Conservation (phyloP, 2,329 filamentous ascomycete genomes). For the Aspergillus glaucus region DNA sequence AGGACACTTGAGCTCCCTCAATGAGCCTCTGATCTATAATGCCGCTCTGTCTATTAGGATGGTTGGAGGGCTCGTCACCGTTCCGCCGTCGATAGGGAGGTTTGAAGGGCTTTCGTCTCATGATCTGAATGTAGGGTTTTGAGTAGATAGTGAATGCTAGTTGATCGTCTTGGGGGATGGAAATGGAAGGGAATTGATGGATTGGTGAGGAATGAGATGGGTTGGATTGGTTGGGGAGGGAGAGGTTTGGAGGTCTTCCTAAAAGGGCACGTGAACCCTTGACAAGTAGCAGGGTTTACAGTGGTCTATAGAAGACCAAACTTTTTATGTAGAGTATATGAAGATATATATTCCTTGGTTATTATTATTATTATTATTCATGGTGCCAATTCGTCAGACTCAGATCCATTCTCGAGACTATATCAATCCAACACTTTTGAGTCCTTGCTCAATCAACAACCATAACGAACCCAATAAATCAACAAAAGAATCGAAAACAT, state of each 20-base stretch:
- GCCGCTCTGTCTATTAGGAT: slow-evolving; percentile 6
- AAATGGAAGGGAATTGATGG: slow-evolving; percentile 5
- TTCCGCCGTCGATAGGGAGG: slow-evolving; percentile 6
- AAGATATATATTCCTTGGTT: no score
- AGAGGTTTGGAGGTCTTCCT: not conserved
- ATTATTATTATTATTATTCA: no score
- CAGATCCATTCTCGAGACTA: no score
- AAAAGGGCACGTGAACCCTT: not conserved
- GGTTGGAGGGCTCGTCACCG: slow-evolving; percentile 2
- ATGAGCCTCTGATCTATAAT: slow-evolving; percentile 19
- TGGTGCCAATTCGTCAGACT: no score
- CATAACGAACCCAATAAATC: no score
- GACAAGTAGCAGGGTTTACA: not conserved
- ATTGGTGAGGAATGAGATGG: slow-evolving; percentile 1
- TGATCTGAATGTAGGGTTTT: not conserved
- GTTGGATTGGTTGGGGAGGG: not conserved
- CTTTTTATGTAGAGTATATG: no score
- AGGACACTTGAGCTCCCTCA: slow-evolving; percentile 14
- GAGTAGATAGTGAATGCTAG: not conserved
- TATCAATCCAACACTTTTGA: no score
- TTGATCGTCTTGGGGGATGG: not conserved
- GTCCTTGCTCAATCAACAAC: no score
- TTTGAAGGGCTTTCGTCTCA: not conserved
- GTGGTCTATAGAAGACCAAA: not conserved
- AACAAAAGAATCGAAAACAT: no score